Evolutionary conservation across 1,284 basidiomycete genomes (phyloP), one percentile per base, ranked within the genome.

Genomic region (Grifola frondosa): DNA sequence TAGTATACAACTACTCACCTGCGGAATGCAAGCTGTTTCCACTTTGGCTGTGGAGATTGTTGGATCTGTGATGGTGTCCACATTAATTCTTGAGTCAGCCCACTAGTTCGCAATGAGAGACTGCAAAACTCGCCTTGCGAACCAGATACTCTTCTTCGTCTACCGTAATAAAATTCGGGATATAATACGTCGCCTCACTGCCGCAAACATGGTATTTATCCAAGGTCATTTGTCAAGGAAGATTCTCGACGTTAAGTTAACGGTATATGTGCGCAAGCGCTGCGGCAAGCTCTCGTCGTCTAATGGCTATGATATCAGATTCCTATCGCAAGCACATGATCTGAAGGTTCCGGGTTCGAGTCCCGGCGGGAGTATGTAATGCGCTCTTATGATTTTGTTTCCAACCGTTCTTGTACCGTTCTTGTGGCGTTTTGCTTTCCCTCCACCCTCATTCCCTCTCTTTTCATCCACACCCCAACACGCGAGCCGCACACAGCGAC

Each of bases 1-100:
- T 35, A 35, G 30, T 36, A 46, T 15, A 3, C 6, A 11, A 21
- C 5, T 23, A 53, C 66, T 54, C 50, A 87, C 90, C 91, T 78
- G 58, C 91, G 72, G 51, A 91, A 91, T 5, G 80, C 75, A 15
- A 94, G 73, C n/a, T 75, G 76, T 63, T 85, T 92, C 92, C 92
- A 96, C 63, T 82, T 89, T 8, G 80, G 83, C 57, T 78, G 80
- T n/a, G 89, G 88, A 1, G 84, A 80, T 57, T 85, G 83, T 23
- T 70, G 63, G 44, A 94, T 87, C 87, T 91, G 49, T 44, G 10
- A 33, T 20, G 34, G 16, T 29, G 29, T 26, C 21, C 16, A 5
- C 6, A 20, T 26, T 5, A 16, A 4, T 28, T 22, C 6, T 11
- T 28, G n/a, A 32, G 29, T 16, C 12, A 9, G 15, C 17, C n/a